Percentiles rank a stretch among this genome's conserved stretches.
Evolutionary conservation across 768 basidiomycete genomes (phyloP).

Genomic region (Pholiota molesta): DNA sequence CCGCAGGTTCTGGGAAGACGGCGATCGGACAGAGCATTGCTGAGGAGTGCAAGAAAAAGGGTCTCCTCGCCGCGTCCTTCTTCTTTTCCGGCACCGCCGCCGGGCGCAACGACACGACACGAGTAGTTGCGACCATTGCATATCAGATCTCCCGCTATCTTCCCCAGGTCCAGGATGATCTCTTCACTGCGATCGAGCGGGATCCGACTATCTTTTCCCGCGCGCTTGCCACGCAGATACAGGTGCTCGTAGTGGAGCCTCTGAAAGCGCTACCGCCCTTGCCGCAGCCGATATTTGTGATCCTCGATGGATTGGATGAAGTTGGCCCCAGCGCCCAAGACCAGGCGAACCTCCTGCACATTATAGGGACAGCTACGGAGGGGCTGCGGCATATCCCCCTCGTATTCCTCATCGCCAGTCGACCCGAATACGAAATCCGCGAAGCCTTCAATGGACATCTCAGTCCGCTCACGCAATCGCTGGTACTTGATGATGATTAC

Average conservation of each 20-base stretch:
- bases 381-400: no score
- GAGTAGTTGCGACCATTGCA: neutral
- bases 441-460: no score
- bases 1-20: neutral
- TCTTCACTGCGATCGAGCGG: neutral
- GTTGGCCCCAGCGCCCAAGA: no score
- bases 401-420: no score
- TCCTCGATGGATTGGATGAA: neutral
- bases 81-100: neutral
- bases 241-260: neutral
- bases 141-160: neutral
- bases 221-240: neutral
- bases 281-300: neutral
- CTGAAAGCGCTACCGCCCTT: neutral
- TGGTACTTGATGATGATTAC: no score
- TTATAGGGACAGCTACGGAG: no score
- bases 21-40: neutral
- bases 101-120: neutral
- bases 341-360: no score
- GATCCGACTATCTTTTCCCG: neutral
- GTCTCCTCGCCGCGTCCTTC: neutral
- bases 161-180: neutral
- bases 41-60: neutral
- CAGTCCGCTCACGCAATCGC: no score
- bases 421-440: no score